phyloP scores from a whole-genome alignment of 441 rosid genomes.

The Lagerstroemia fauriei region DNA sequence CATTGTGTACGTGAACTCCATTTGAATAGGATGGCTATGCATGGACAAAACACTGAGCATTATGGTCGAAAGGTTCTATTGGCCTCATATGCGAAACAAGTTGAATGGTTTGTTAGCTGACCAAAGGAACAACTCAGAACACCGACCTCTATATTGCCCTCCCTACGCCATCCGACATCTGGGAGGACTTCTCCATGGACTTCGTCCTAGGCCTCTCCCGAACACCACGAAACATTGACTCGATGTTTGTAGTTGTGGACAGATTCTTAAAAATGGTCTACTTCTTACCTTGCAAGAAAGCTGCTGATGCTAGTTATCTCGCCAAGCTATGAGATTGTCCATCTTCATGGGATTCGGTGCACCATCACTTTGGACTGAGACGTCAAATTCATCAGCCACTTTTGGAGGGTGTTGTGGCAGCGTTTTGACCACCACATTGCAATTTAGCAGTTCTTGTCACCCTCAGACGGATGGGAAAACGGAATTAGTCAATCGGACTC shows the following conservation, averaged over 20 bases:
- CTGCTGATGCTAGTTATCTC: too few species aligned
- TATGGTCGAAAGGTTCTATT: not conserved
- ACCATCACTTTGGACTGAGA: not conserved
- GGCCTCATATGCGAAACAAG: not conserved
- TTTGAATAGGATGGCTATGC: not conserved
- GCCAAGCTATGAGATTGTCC: not conserved
- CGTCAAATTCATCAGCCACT: conserved; percentile 11
- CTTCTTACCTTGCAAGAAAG: not conserved
- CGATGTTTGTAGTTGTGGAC: not conserved
- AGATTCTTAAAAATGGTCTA: conserved; percentile 12
- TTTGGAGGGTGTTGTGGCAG: not conserved
- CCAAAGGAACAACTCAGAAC: not conserved
- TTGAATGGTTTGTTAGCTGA: not conserved
- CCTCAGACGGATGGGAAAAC: conserved; percentile 22
- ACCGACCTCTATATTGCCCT: not conserved
- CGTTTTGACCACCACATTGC: not conserved
- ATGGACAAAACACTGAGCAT: not conserved
- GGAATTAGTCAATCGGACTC: conserved; percentile 1
- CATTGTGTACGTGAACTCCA: not conserved
- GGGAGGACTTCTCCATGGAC: conserved; percentile 3
- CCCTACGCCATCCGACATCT: not conserved
- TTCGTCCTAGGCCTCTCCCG: not conserved
- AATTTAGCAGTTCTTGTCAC: not conserved
- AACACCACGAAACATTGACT: not conserved
- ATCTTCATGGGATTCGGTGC: not conserved